Conservation (phyloP, 2,329 filamentous ascomycete genomes). For the Macroventuria anomochaeta region DNA sequence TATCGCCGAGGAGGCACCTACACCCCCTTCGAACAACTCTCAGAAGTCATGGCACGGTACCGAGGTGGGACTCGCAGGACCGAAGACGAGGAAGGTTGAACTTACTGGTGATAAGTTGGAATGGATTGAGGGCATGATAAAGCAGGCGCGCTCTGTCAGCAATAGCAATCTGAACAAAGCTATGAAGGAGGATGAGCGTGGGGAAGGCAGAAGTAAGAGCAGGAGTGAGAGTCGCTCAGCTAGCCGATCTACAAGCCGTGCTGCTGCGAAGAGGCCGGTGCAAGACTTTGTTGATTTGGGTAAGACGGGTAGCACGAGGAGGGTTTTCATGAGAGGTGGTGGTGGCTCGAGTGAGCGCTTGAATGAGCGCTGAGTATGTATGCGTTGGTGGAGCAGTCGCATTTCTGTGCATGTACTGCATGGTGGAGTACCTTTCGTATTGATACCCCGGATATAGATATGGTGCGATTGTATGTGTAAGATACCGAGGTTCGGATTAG, state of each 20-base stretch:
- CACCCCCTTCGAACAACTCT: slow-evolving; percentile 38
- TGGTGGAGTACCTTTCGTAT: slow-evolving; percentile 13
- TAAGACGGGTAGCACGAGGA: slow-evolving; percentile 74
- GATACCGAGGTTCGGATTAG: no score
- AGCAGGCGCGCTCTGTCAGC: slow-evolving; percentile 75
- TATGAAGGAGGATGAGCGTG: slow-evolving; percentile 24
- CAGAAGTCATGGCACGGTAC: slow-evolving; percentile 47
- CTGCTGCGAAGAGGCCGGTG: slow-evolving; percentile 23
- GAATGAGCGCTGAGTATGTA: slow-evolving; percentile 9
- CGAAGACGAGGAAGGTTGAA: slow-evolving; percentile 68
- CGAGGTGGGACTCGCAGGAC: slow-evolving; percentile 72
- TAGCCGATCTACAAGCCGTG: slow-evolving; percentile 26
- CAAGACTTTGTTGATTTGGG: slow-evolving; percentile 71
- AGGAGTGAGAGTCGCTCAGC: slow-evolving; percentile 40
- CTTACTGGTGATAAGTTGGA: slow-evolving; percentile 73
- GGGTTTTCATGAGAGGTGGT: slow-evolving; percentile 65
- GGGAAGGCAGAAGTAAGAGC: slow-evolving; percentile 33
- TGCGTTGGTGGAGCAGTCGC: background rate
- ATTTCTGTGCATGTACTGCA: slow-evolving; percentile 2
- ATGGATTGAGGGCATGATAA: slow-evolving; percentile 85
- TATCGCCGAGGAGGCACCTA: slow-evolving; percentile 34
- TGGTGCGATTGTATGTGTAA: slow-evolving; percentile 10
- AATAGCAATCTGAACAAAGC: slow-evolving; percentile 60
- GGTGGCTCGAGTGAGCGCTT: slow-evolving; percentile 4
- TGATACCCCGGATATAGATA: slow-evolving; percentile 21